These are phyloP conservation scores for Ilyonectria mors-panacis DNA, from an alignment of 2,329 filamentous ascomycete genomes.

Conservation along the genomic window DNA sequence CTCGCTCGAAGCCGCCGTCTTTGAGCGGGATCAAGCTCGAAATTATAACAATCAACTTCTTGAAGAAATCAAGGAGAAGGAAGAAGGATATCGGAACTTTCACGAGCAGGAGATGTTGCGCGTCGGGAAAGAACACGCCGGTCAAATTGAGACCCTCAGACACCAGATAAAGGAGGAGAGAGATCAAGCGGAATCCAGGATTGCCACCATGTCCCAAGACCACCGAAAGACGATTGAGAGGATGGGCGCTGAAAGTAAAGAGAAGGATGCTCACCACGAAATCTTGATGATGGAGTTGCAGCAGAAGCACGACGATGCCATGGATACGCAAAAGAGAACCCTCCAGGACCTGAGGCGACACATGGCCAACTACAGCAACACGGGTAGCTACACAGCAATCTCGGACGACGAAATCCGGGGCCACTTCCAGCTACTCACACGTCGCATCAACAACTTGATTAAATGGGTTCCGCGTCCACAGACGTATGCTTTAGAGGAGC, in stretches of 20 bases:
- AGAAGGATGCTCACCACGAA: not conserved
- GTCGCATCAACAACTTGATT: constrained; percentile 29
- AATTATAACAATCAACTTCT: not conserved
- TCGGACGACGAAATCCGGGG: constrained; percentile 24
- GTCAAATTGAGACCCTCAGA: not conserved
- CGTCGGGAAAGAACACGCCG: not conserved
- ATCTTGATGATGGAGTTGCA: not conserved
- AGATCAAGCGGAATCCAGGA: not conserved
- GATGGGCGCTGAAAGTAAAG: not conserved
- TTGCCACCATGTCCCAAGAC: not conserved
- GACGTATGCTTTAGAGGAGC: not conserved
- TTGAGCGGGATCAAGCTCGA: not conserved
- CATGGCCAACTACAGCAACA: constrained; percentile 32
- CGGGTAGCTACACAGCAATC: constrained; percentile 11
- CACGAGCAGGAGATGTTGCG: not conserved
- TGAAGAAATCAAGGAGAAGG: not conserved
- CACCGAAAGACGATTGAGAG: not conserved
- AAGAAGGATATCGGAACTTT: not conserved
- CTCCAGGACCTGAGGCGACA: constrained; percentile 12
- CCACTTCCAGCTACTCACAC: constrained; percentile 17
- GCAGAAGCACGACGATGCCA: not conserved
- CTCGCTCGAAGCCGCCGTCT: not conserved
- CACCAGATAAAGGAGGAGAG: not conserved
- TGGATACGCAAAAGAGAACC: not conserved
- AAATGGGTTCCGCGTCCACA: constrained; percentile 13